A percentile compares a stretch with the other conserved stretches of the same genome.
phyloP scores from a whole-genome alignment of 2,329 filamentous ascomycete species.

The Arthroderma uncinatum region DNA sequence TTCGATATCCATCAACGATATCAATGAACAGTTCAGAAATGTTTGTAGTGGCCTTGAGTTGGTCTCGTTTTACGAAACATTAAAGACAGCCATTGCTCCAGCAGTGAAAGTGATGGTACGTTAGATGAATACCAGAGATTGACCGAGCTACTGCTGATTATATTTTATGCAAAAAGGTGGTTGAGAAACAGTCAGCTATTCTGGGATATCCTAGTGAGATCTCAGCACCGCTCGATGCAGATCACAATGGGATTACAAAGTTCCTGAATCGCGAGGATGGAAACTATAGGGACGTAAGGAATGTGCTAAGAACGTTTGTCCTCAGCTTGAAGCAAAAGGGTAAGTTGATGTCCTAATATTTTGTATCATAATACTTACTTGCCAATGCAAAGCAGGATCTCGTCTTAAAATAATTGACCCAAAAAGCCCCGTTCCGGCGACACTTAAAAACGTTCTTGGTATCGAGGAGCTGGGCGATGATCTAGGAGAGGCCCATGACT shows the following conservation, averaged over 20 bases:
- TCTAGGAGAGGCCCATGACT: not conserved
- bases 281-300: constrained; percentile 22
- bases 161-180: too few relatives aligned
- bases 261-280: constrained; percentile 27
- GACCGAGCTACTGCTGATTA: too few relatives aligned
- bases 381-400: too few relatives aligned
- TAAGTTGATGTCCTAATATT: too few relatives aligned
- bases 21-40: constrained; percentile 38
- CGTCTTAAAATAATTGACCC: too few relatives aligned
- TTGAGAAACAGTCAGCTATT: constrained; percentile 33
- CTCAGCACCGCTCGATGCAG: constrained; percentile 28
- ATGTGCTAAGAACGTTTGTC: too few relatives aligned
- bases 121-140: too few relatives aligned
- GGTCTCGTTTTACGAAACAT: constrained; percentile 38
- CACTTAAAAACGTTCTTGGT: constrained; percentile 5
- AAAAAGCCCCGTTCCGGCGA: too few relatives aligned
- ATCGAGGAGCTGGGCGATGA: not conserved
- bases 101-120: constrained; percentile 10
- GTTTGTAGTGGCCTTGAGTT: constrained; percentile 27
- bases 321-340: too few relatives aligned
- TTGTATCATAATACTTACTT: too few relatives aligned
- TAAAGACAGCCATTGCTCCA: constrained; percentile 18
- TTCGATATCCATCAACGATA: constrained; percentile 26
- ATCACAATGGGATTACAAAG: constrained; percentile 35
- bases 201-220: constrained; percentile 34